Conservation (phyloP, 2,329 filamentous ascomycete genomes). For the Curvularia eragrostidis region DNA sequence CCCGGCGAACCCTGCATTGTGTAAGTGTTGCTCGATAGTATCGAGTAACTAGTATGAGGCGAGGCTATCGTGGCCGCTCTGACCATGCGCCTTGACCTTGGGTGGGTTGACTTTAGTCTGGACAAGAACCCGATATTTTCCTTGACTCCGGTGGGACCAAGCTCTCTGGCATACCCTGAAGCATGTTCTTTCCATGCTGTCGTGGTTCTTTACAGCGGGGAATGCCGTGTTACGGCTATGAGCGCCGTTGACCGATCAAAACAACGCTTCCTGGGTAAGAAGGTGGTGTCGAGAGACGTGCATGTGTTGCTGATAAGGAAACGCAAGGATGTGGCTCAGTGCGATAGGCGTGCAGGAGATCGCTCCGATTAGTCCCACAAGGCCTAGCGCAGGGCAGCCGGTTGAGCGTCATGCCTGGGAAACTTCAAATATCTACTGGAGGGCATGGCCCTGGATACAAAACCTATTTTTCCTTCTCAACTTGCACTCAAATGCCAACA, state of each 20-base stretch:
- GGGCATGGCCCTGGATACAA: neutral
- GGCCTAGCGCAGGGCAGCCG: constrained; percentile 41
- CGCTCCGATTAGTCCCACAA: constrained; percentile 33
- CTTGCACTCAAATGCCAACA: neutral
- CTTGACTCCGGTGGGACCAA: neutral
- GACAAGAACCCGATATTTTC: constrained; percentile 10
- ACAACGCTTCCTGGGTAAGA: constrained; percentile 3
- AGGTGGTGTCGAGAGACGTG: constrained; percentile 16
- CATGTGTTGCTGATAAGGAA: constrained; percentile 34
- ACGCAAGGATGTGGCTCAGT: constrained; percentile 20
- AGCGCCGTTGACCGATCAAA: neutral
- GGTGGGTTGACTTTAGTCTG: constrained; percentile 22
- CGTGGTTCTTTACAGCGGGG: neutral
- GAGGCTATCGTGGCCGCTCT: constrained; percentile 38
- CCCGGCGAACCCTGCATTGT: constrained; percentile 20
- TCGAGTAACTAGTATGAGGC: constrained; percentile 25
- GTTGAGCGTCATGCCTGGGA: constrained; percentile 28
- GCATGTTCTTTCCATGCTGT: neutral
- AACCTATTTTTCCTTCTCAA: neutral
- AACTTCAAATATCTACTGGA: constrained; percentile 5
- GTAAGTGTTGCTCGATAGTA: constrained; percentile 46
- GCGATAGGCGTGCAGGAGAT: constrained; percentile 21
- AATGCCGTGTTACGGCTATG: neutral
- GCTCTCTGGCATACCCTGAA: too few species aligned
- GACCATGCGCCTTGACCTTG: constrained; percentile 26